Evolutionary conservation across 2,329 filamentous ascomycete genomes (phyloP), one percentile per base, ranked within the genome.

Genomic region (Ustulina deusta): DNA sequence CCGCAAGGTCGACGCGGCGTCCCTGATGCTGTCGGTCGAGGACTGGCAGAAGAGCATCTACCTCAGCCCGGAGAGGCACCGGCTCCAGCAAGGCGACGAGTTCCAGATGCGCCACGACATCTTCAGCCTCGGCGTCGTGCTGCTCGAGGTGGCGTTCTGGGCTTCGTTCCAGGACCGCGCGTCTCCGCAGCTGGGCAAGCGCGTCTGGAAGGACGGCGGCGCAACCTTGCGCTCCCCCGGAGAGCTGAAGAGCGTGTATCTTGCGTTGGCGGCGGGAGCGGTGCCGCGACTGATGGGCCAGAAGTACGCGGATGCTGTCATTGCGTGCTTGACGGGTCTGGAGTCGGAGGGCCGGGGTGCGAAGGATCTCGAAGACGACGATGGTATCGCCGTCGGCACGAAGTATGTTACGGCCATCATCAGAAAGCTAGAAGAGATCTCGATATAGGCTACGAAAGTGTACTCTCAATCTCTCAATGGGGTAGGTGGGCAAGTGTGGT

Each of bases 91-190:
- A 6, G 46, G 46, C 11, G 25, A 49, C 22, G 46, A 49, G 46
- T 49, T 49, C 46, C 25, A 49, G 46, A 49, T 49, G 25, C 25
- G 17, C 25, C 25, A 49, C 46, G 46, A 48, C 44, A 48, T 48
- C 44, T 48, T 48, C 44, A 48, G 44, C 20, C 44, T 48, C 5
- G 44, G 44, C 6, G 44, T 48, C 6, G 3, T 48, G 20, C 44
- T 25, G 3, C 44, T 48, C 7, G 20, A 48, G 44, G 25, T 48
- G n/a, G 44, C 44, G 44, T 48, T 48, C 44, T 48, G 44, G 44
- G 44, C 20, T 3, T 22, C 44, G 3, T 48, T 25, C 20, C 44
- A 25, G 20, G 44, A 48, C 20, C 20, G 7, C 20, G 44, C 20
- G 10, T 13, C 44, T 13, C 7, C 20, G 10, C 20, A 11, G 10